A percentile compares a stretch with the other conserved stretches of the same genome.
phyloP scores from a whole-genome alignment of 805 yeast genomes.

The Myxozyma kluyveri region DNA sequence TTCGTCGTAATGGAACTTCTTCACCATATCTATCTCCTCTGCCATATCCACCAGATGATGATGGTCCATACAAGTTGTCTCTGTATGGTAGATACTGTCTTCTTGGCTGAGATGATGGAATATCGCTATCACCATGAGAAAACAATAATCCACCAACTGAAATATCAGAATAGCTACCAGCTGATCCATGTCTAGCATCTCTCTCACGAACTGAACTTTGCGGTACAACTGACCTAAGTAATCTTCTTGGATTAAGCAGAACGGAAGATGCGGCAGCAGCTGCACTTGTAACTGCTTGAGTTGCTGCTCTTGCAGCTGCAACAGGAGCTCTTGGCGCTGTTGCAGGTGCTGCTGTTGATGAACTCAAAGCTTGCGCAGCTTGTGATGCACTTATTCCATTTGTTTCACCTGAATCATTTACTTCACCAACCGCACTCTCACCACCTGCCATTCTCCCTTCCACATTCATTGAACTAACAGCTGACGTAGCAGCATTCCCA shows the following conservation, averaged over 20 bases:
- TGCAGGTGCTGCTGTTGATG: background rate
- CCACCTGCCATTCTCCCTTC: background rate
- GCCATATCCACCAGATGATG: no score
- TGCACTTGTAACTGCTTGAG: background rate
- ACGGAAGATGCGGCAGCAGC: slow-evolving; percentile 10
- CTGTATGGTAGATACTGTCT: slow-evolving; percentile 25
- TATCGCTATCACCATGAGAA: slow-evolving; percentile 63
- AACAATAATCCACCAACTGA: slow-evolving; percentile 77
- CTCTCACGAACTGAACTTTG: no score
- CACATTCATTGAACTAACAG: background rate
- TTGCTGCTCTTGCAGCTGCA: background rate
- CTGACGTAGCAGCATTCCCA: no score
- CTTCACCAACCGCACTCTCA: background rate
- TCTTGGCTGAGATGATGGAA: slow-evolving; percentile 74
- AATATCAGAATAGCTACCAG: slow-evolving; percentile 62
- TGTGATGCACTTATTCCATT: background rate
- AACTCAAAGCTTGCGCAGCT: background rate
- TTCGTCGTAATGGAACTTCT: background rate
- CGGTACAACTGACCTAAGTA: slow-evolving; percentile 7
- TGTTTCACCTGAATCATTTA: background rate
- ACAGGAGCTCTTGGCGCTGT: background rate
- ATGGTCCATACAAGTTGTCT: no score
- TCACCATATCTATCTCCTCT: background rate
- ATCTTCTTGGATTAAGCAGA: slow-evolving; percentile 7
- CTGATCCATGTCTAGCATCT: background rate